Evolutionary conservation across 495 filamentous ascomycete species (phyloP).

Genomic region (Penicillium maclennaniae): DNA sequence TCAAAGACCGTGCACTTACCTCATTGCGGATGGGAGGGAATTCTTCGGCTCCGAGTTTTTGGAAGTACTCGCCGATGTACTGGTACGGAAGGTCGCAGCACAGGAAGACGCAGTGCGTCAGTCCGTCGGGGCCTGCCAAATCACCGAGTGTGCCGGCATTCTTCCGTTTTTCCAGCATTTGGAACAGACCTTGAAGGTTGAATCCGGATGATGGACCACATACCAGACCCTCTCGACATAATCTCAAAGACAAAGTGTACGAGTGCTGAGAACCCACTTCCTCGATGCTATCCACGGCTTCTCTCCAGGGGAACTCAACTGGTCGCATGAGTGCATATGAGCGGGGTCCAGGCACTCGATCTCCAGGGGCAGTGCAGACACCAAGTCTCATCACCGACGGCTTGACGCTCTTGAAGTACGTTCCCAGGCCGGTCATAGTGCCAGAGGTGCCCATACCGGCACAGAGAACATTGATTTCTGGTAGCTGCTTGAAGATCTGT

Average conservation of each 20-base stretch:
- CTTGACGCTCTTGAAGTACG: slow-evolving; percentile 51
- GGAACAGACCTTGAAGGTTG: slow-evolving; percentile 51
- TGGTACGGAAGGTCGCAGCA: slow-evolving; percentile 63
- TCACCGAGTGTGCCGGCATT: slow-evolving; percentile 37
- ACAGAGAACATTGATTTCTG: slow-evolving; percentile 56
- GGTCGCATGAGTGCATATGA: slow-evolving; percentile 49
- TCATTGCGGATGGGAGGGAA: slow-evolving; percentile 57
- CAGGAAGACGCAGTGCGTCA: slow-evolving; percentile 55
- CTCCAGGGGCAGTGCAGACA: slow-evolving; percentile 53
- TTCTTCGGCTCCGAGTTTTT: slow-evolving; percentile 45
- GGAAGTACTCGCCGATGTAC: slow-evolving; percentile 57
- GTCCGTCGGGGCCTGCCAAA: slow-evolving; percentile 41
- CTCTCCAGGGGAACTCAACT: slow-evolving; percentile 56
- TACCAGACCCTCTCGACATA: slow-evolving; percentile 56
- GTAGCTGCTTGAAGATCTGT: slow-evolving; percentile 54
- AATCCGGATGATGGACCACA: slow-evolving; percentile 59
- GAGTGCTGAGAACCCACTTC: slow-evolving; percentile 52
- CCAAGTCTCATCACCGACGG: slow-evolving; percentile 49
- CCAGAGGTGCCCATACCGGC: slow-evolving; percentile 55
- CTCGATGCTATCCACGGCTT: slow-evolving; percentile 49
- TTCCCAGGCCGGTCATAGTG: slow-evolving; percentile 52
- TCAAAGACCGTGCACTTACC: slow-evolving; percentile 28
- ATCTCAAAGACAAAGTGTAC: slow-evolving; percentile 48
- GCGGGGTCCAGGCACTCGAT: slow-evolving; percentile 55
- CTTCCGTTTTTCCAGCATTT: slow-evolving; percentile 49